A percentile compares a stretch with the other conserved stretches of the same genome.
phyloP scores from a whole-genome alignment of 768 basidiomycete genomes.

The Lyophyllum decastes region DNA sequence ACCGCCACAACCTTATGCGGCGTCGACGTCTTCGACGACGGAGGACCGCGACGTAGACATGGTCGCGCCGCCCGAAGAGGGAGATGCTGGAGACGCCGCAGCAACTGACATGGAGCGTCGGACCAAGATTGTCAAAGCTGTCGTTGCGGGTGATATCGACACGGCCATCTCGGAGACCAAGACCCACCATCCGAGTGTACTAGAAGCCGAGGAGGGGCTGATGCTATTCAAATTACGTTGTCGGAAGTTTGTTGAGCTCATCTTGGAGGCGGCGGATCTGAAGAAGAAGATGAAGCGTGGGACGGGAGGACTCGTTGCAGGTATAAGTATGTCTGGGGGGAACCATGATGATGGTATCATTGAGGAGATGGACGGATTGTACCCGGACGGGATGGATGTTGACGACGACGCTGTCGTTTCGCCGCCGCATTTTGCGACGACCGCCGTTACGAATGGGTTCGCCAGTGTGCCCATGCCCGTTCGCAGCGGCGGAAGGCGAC shows the following conservation, averaged over 20 bases:
- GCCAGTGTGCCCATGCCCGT: constrained; percentile 22
- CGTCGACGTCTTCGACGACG: constrained; percentile 1
- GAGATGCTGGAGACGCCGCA: constrained; percentile 21
- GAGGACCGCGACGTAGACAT: constrained; percentile 46
- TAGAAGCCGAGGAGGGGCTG: constrained; percentile 67
- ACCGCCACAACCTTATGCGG: constrained; percentile 13
- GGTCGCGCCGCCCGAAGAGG: constrained; percentile 29
- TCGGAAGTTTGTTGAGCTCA: constrained; percentile 83
- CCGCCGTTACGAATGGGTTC: constrained; percentile 21
- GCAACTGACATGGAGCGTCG: constrained; percentile 64
- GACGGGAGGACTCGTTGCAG: background rate
- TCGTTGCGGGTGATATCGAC: constrained; percentile 72
- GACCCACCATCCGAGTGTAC: constrained; percentile 59
- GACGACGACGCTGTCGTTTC: constrained; percentile 37
- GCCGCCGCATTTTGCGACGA: constrained; percentile 18
- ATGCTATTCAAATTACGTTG: constrained; percentile 83
- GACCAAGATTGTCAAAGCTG: constrained; percentile 69
- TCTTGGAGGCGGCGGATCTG: constrained; percentile 69
- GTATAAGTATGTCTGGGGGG: background rate
- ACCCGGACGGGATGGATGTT: constrained; percentile 54
- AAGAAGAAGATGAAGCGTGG: constrained; percentile 55
- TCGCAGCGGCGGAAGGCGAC: constrained; percentile 4
- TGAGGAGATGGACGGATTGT: constrained; percentile 40
- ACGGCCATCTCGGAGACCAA: constrained; percentile 58
- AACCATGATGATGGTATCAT: constrained; percentile 34